These are phyloP conservation scores for Globisporangium heterothallicum DNA, from an alignment of 352 stramenopile genomes.

Conservation along the genomic window DNA sequence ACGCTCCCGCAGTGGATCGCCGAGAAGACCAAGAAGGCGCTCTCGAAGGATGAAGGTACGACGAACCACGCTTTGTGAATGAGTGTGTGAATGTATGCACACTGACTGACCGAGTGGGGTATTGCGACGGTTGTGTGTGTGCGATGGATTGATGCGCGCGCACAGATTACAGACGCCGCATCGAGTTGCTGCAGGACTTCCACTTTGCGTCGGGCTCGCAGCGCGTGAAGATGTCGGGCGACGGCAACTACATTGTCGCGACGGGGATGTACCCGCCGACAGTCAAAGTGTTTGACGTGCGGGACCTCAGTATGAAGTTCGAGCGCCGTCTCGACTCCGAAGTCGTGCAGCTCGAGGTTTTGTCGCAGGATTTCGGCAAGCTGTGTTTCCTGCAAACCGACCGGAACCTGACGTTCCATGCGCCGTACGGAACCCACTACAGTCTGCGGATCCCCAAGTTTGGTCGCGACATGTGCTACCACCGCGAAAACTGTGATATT, in stretches of 20 bases:
- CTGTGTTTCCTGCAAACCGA: constrained; percentile 95
- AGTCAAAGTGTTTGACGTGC: constrained; percentile 93
- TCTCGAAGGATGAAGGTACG: constrained; percentile 65
- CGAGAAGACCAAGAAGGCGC: constrained; percentile 82
- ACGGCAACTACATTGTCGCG: constrained; percentile 96
- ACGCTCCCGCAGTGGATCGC: constrained; percentile 93
- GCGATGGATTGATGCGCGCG: constrained; percentile 12
- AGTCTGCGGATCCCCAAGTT: constrained; percentile 96
- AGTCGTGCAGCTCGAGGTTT: constrained; percentile 94
- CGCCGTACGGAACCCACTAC: constrained; percentile 96
- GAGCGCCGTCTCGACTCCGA: constrained; percentile 96
- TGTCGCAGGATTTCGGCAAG: constrained; percentile 98
- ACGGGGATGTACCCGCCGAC: constrained; percentile 95
- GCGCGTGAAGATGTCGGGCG: constrained; percentile 90
- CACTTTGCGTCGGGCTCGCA: constrained; percentile 95
- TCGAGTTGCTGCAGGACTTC: constrained; percentile 99
- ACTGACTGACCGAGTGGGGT: not conserved
- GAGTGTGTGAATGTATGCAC: not conserved
- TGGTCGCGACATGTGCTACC: constrained; percentile 96
- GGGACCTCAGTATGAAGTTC: constrained; percentile 99
- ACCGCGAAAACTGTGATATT: constrained; percentile 94
- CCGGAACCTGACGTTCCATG: constrained; percentile 96
- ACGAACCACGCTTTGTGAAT: not conserved
- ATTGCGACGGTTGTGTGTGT: not conserved
- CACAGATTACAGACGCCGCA: constrained; percentile 85